Evolutionary conservation across 345 rosid genomes (phyloP).

Genomic region (Combretum micranthum): DNA sequence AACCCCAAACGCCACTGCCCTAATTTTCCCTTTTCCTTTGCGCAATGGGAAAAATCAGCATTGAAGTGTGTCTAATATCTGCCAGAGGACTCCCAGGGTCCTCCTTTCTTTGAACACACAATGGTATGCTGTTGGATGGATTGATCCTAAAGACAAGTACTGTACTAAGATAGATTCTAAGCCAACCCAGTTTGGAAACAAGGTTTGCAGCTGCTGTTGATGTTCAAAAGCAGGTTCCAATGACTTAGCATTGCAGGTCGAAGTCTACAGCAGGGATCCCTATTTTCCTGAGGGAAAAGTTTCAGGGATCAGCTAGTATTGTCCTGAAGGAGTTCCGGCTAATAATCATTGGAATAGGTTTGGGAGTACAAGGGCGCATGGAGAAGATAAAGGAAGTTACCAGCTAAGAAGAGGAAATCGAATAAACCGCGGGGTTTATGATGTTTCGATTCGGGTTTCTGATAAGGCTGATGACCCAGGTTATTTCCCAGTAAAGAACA

Average conservation of each 20-base stretch:
- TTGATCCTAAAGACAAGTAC: constrained; percentile 75
- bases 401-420: constrained; percentile 62
- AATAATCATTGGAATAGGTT: constrained; percentile 35
- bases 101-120: constrained; percentile 72
- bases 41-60: constrained; percentile 56
- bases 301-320: constrained; percentile 65
- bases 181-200: constrained; percentile 76
- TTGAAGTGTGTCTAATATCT: constrained; percentile 70
- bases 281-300: constrained; percentile 70
- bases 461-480: constrained; percentile 37
- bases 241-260: constrained; percentile 45
- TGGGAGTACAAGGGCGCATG: constrained; percentile 21
- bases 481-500: constrained; percentile 36
- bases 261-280: constrained; percentile 89
- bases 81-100: constrained; percentile 67
- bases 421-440: constrained; percentile 68
- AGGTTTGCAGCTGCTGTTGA: constrained; percentile 57
- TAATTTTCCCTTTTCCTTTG: too few relatives aligned
- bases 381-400: constrained; percentile 68
- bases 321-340: constrained; percentile 53
- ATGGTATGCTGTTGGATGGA: constrained; percentile 95
- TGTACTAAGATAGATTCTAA: constrained; percentile 70
- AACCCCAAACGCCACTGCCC: too few relatives aligned
- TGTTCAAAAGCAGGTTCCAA: constrained; percentile 25
- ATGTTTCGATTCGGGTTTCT: constrained; percentile 56